Base-by-base conservation (phyloP, 306 rosid species). In the Castanospermum australe region DNA sequence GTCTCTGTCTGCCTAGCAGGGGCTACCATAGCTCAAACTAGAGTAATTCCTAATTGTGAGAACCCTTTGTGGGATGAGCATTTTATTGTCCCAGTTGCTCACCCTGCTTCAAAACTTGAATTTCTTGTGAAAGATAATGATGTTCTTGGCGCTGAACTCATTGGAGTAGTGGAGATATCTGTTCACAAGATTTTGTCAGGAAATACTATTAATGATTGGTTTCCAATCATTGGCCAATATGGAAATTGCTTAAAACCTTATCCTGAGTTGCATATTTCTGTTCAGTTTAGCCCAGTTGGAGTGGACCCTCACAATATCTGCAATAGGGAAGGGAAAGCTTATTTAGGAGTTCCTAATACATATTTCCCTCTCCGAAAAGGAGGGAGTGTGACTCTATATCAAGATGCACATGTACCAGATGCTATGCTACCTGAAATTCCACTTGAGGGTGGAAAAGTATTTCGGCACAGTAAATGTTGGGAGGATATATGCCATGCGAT, bases 401-500 rank as follows among this genome's bases (percentile, higher is more conserved):
- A 91, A 79, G 97, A 91, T 68, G 97, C 97, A 30, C 97, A 91
- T 79, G 82, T 89, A 7, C 89, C 88, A 0, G 76, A 86, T 50
- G 85, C 38, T 5, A 73, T 81, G 87, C 73, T 89, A 32, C 93
- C 97, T 22, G 79, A 88, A 10, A 91, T 91, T 84, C 8, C 57
- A 67, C 84, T 89, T 7, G 93, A 84, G 21, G 87, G 33, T 47
- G 93, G 93, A 11, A 81, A 84, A 68, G 20, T 73, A 2, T 91
- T 51, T 79, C 86, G 78, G 21, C 87, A 88, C 5, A 68, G 32
- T 64, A 81, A 67, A 18, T 89, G 97, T 69, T 91, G 93, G 97
- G 97, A 91, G 78, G 97, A 91, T 8, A 86, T 89, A 25, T 91
- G 93, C 54, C 93, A 89, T 63, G 91, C 93, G 22, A 89, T 91